Evolutionary conservation across 192 early-diverging fungal genomes (phyloP), one percentile per base, ranked within the genome.

Genomic region (Umbelopsis sp.): DNA sequence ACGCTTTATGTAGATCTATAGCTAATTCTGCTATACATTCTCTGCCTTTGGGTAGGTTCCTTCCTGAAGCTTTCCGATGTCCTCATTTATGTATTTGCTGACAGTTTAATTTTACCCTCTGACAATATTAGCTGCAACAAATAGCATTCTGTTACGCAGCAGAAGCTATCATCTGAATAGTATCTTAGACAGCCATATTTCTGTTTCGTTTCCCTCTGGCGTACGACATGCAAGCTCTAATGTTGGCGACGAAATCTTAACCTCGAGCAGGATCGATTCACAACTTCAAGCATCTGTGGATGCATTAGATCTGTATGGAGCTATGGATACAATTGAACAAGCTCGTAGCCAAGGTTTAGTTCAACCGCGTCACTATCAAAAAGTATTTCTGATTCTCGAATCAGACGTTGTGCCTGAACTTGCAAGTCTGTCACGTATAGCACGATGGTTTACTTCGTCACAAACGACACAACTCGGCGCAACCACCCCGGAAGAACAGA

Each of bases 401-500:
- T 20, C 29, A 34, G 31, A 29, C 12, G 56, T 31, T 20, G 26
- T 29, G 34, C 16, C 31, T 34, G 56, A 62, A 34, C 14, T 62
- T 14, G 26, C 6, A 0, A 62, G 56, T 16, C 56, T 62, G 3
- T 22, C 56, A 29, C 56, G 56, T 20, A 62, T 62, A 5, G 56
- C 56, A 12, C 56, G 31, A 7, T 62, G 56, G 56, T 62, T 62
- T 26, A 62, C 47, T 1, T 41, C 52, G 70, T 9, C 66, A 62
- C 21, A 43, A 25, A 2, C 22, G 34, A 10, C 11, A 49, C 25
- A 32, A 24, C 9, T 52, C 45, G 12, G 71, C 47, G 70, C 36
- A 14, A 47, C 56, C 25, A 67, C 71, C 2, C 3, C 31, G 11
- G 36, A 77, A 32, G 34, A 77, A n/a, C 20, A 53, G 21, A 47